These are phyloP conservation scores for Trematosphaeria pertusa DNA, from an alignment of 2,329 filamentous ascomycete genomes.

Conservation along the genomic window DNA sequence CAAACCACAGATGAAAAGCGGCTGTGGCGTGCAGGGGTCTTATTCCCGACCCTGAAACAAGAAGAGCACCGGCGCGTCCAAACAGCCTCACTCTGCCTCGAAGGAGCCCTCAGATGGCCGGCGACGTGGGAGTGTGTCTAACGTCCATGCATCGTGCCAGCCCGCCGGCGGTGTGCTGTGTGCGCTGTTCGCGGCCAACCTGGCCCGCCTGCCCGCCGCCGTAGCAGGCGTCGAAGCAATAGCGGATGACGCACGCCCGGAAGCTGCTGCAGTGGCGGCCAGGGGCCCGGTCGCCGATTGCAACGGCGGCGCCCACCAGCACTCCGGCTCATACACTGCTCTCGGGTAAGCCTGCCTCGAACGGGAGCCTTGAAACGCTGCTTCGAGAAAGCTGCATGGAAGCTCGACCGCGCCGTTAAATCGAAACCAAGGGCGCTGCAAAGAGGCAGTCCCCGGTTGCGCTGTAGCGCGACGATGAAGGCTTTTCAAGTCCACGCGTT, in stretches of 20 bases:
- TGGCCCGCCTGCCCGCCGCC: neutral
- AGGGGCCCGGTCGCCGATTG: constrained; percentile 4
- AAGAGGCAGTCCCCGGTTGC: no score
- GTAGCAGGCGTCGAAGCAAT: neutral
- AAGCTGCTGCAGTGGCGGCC: neutral
- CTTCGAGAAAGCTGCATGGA: constrained; percentile 24
- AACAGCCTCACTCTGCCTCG: constrained; percentile 10
- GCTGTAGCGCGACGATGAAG: no score
- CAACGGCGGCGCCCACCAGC: constrained; percentile 6
- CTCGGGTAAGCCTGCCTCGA: constrained; percentile 18
- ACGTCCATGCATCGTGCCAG: neutral
- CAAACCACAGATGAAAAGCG: constrained; percentile 4
- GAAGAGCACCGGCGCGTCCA: constrained; percentile 11
- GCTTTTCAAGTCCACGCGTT: no score
- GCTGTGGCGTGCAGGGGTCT: constrained; percentile 18
- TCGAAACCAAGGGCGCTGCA: constrained; percentile 7
- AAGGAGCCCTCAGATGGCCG: neutral
- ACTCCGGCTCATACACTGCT: neutral
- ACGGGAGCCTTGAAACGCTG: constrained; percentile 6
- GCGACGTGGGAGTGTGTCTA: neutral
- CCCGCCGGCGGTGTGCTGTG: neutral
- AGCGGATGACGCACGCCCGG: constrained; percentile 3
- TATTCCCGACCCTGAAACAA: constrained; percentile 30
- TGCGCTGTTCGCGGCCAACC: neutral
- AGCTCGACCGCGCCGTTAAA: constrained; percentile 1